Percentiles rank a stretch among this genome's conserved stretches.
phyloP scores from a whole-genome alignment of 352 stramenopile genomes.

The Pythium scleroteichum region DNA sequence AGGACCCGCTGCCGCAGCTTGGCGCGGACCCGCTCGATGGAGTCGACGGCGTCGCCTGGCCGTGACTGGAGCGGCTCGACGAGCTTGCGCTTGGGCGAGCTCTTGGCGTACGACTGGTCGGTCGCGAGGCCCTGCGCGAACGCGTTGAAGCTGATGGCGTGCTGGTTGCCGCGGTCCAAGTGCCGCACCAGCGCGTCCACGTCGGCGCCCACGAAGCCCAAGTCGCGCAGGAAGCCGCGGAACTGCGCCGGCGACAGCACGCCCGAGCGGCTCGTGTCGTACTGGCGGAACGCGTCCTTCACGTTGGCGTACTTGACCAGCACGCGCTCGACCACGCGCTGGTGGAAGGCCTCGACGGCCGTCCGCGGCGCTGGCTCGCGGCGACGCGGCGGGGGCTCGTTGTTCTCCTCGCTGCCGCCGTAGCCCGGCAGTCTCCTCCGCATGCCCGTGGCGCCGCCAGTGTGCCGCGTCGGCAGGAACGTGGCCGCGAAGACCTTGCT shows the following conservation, averaged over 20 bases:
- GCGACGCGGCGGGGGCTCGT: not conserved
- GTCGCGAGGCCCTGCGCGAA: conserved; percentile 46
- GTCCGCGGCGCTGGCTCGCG: not conserved
- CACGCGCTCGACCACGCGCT: conserved; percentile 57
- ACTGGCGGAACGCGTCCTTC: conserved; percentile 69
- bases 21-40: conserved; percentile 55
- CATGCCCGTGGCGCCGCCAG: not conserved
- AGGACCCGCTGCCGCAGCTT: conserved; percentile 68
- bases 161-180: conserved; percentile 37
- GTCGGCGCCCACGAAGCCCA: conserved; percentile 53
- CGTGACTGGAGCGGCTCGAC: conserved; percentile 27
- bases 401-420: conserved; percentile 6
- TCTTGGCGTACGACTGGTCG: conserved; percentile 49
- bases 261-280: conserved; percentile 50
- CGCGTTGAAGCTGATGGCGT: conserved; percentile 52
- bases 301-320: conserved; percentile 52
- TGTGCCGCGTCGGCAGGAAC: conserved; percentile 21
- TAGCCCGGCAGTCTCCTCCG: conserved; percentile 3
- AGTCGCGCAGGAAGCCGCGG: conserved; percentile 48
- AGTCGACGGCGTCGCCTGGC: conserved; percentile 29
- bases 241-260: conserved; percentile 51
- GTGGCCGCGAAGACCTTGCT: conserved; percentile 23
- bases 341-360: conserved; percentile 45
- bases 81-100: conserved; percentile 42
- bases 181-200: conserved; percentile 51